These are phyloP conservation scores for Posidonia australis DNA, from an alignment of 106 monocot species.

Conservation along the genomic window DNA sequence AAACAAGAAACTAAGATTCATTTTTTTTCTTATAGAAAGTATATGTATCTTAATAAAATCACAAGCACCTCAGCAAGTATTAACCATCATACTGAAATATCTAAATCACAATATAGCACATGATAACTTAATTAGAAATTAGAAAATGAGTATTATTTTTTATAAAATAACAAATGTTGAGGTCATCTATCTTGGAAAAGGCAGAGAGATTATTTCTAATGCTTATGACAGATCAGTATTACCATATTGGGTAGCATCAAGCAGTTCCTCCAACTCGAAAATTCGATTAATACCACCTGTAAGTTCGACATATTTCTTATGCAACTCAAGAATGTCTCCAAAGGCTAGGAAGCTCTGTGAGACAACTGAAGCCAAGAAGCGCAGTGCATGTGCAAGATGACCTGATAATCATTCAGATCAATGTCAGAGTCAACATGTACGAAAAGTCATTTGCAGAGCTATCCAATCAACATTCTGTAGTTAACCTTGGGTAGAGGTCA, in stretches of 20 bases:
- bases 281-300: constrained; percentile 90
- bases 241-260: constrained; percentile 80
- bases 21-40: too few species aligned
- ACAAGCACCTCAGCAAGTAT: not conserved
- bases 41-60: not conserved
- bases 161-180: not conserved
- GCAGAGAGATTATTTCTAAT: not conserved
- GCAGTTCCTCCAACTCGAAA: constrained; percentile 92
- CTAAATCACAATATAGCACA: not conserved
- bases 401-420: constrained; percentile 35
- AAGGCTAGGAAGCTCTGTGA: constrained; percentile 98
- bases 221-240: constrained; percentile 2
- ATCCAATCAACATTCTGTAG: not conserved
- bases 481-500: constrained; percentile 79
- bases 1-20: too few species aligned
- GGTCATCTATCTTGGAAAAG: too few species aligned
- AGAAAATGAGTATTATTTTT: not conserved
- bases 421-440: not conserved
- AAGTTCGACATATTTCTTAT: constrained; percentile 85
- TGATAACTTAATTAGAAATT: not conserved
- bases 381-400: constrained; percentile 88
- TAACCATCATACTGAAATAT: too few species aligned
- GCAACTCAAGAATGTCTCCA: constrained; percentile 97
- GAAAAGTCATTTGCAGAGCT: not conserved
- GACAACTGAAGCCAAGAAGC: constrained; percentile 90